A percentile compares a stretch with the other conserved stretches of the same genome.
These are phyloP conservation scores for Pilaira anomala DNA, from an alignment of 192 early-diverging fungal species.

Conservation along the genomic window DNA sequence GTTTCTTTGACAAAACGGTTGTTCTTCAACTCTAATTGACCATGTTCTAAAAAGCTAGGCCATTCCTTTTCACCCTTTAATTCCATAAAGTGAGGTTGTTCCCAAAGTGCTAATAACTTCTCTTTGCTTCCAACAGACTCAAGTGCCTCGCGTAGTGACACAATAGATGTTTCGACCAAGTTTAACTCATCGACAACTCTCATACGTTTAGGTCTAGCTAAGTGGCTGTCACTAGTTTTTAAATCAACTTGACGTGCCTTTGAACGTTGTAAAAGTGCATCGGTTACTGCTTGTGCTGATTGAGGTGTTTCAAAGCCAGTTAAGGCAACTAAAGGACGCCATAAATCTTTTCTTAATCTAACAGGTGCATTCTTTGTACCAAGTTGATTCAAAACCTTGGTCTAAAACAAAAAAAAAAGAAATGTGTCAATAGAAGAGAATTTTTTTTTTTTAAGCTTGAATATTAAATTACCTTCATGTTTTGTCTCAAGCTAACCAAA, in stretches of 20 bases:
- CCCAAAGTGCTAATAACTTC: slow-evolving; percentile 45
- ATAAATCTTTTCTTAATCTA: slow-evolving; percentile 48
- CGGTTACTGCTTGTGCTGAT: slow-evolving; percentile 43
- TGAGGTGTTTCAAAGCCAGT: slow-evolving; percentile 38
- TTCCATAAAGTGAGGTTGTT: slow-evolving; percentile 43
- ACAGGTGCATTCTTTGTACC: slow-evolving; percentile 40
- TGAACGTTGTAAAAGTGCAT: slow-evolving; percentile 49
- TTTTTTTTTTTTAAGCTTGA: background rate
- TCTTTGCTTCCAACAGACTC: slow-evolving; percentile 30
- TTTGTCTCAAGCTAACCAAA: slow-evolving; percentile 43
- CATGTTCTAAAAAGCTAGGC: slow-evolving; percentile 43
- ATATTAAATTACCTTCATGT: slow-evolving; percentile 39
- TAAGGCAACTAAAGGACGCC: slow-evolving; percentile 49
- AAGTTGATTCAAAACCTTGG: slow-evolving; percentile 22
- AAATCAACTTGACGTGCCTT: slow-evolving; percentile 32
- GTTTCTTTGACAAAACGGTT: slow-evolving; percentile 28
- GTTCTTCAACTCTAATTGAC: slow-evolving; percentile 37
- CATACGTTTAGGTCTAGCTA: slow-evolving; percentile 41
- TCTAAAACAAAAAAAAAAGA: background rate
- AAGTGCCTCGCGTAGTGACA: slow-evolving; percentile 45
- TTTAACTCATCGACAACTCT: slow-evolving; percentile 45
- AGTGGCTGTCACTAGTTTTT: slow-evolving; percentile 25
- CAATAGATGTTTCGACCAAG: slow-evolving; percentile 40
- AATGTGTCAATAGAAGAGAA: background rate
- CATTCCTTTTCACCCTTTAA: slow-evolving; percentile 30